Base-by-base conservation (phyloP, 2,329 filamentous ascomycete species). In the Teratosphaeria viscida region DNA sequence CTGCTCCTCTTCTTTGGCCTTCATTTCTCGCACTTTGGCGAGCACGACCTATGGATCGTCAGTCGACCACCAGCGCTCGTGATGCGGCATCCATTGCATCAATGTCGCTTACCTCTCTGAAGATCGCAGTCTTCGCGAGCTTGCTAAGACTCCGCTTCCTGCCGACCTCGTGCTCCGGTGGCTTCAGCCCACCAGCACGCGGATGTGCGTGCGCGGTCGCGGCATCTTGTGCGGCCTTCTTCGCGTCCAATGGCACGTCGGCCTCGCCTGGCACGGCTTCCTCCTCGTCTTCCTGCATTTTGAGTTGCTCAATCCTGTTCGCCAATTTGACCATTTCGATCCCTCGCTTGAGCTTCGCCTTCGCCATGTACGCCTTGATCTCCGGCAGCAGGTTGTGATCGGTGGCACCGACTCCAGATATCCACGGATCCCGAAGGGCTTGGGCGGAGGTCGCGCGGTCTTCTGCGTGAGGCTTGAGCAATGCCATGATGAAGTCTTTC, bases 371-470 rank as follows among this genome's bases (percentile, higher is more conserved):
- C 57, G 91, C 88, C 76, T 89, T 89, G 80, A 99, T 95, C 79
- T 99, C 94, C 66, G 94, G 94, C 74, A 99, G 79, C 83, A 99
- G 83, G 81, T 99, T 92, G 84, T 96, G 91, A 76, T 97, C 92
- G 62, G 88, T 90, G 63, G 92, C 92, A 61, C 84, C 94, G 78
- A 92, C 82, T 73, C 92, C 92, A 71, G 85, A 92, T 68, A 97
- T 85, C 94, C 92, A 97, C 5, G 69, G 70, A 59, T 72, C 66
- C 53, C 64, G 54, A 12, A 72, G 58, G 5, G 70, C 70, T 55
- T 71, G 65, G 11, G 52, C 47, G 55, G 90, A 95, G 1, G 87
- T 87, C 68, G 85, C 86, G 67, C 95, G 86, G 67, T 88, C 82
- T 55, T 85, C 82, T 1, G 91, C 88, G 65, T 90, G 82, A 3